Conservation (phyloP, 306 rosid species). For the Hippophae gyantsensis region DNA sequence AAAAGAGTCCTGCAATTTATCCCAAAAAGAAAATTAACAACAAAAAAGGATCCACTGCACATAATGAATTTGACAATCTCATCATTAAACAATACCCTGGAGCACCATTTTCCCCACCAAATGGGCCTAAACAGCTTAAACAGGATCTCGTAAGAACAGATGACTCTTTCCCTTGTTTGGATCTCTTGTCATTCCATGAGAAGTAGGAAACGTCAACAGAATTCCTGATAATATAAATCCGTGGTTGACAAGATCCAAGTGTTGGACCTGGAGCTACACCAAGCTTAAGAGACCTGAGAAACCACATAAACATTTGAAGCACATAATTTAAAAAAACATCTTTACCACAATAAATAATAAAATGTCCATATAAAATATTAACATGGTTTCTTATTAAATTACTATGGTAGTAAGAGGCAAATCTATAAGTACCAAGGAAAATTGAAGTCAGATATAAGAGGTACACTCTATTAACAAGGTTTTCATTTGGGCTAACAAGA, state of each 20-base stretch:
- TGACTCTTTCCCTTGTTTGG: constrained; percentile 96
- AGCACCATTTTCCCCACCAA: constrained; percentile 54
- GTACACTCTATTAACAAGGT: too few relatives aligned
- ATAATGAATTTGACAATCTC: constrained; percentile 14
- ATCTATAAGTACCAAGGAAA: too few relatives aligned
- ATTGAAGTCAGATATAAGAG: neutral
- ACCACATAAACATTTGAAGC: too few relatives aligned
- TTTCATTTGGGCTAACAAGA: too few relatives aligned
- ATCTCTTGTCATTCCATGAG: constrained; percentile 93
- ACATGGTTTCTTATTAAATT: too few relatives aligned
- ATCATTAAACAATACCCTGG: constrained; percentile 59
- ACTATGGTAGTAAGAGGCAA: too few relatives aligned
- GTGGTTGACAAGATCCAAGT: constrained; percentile 67
- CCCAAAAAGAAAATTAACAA: constrained; percentile 14
- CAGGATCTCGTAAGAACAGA: constrained; percentile 84
- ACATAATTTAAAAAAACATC: too few relatives aligned
- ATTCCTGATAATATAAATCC: constrained; percentile 47
- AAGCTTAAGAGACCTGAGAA: constrained; percentile 80
- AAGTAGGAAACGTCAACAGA: constrained; percentile 71
- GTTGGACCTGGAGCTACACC: constrained; percentile 73
- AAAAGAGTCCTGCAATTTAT: constrained; percentile 50
- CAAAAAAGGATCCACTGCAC: neutral
- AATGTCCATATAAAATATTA: too few relatives aligned
- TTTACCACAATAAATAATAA: too few relatives aligned
- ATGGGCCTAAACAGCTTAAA: constrained; percentile 44